These are phyloP conservation scores for Leucaena leucocephala DNA, from an alignment of 306 rosid genomes.

Conservation along the genomic window DNA sequence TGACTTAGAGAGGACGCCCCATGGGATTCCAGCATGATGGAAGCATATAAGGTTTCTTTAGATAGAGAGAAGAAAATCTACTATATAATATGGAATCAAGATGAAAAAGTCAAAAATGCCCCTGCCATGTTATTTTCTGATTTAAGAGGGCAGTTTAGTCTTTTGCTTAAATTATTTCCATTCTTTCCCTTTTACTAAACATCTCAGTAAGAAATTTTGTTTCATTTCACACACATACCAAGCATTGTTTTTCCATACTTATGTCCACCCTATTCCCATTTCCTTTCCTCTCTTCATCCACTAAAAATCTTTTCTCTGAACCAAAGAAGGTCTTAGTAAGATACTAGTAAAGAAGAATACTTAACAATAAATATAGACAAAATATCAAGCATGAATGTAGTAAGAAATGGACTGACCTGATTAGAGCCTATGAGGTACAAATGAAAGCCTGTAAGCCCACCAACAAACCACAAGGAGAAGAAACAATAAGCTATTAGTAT, in stretches of 20 bases:
- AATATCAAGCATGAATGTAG: constrained; percentile 33
- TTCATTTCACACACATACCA: neutral
- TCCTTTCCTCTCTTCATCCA: neutral
- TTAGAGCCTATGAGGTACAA: constrained; percentile 84
- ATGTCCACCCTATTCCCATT: neutral
- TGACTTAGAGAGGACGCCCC: neutral
- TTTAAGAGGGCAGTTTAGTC: neutral
- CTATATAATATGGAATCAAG: neutral
- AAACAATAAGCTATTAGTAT: constrained; percentile 83
- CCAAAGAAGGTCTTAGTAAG: neutral
- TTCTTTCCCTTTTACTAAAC: neutral
- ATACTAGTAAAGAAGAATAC: neutral
- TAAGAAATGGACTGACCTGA: constrained; percentile 65
- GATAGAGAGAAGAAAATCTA: neutral
- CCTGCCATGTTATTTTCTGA: neutral
- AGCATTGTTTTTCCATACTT: neutral
- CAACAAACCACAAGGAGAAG: constrained; percentile 91
- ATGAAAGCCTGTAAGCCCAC: constrained; percentile 94
- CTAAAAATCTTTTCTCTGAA: neutral
- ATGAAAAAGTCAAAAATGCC: neutral
- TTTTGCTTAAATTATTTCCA: neutral
- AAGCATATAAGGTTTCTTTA: neutral
- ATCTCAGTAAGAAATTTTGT: neutral
- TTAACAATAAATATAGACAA: constrained; percentile 25
- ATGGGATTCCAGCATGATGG: neutral